Base-by-base conservation (phyloP, 2,329 filamentous ascomycete genomes). In the Xylariaceae sp. region DNA sequence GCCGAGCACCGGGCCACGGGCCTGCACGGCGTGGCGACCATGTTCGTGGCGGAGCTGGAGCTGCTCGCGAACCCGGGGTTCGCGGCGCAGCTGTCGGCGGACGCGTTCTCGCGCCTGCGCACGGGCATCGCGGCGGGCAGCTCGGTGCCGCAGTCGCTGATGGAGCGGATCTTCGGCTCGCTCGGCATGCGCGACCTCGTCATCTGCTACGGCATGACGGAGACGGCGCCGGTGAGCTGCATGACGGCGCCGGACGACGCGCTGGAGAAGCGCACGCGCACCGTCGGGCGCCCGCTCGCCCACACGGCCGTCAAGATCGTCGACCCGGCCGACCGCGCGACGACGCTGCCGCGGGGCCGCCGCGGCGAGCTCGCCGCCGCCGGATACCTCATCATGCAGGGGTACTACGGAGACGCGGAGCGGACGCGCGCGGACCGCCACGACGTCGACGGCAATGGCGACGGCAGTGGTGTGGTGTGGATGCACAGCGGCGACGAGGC, bases 181-280 rank as follows among this genome's bases (percentile, higher is more conserved):
- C 79, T 98, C 7, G 95, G 95, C 47, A 77, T 98, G 18, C 84
- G 81, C 0, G 89, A 96, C 53, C 76, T 98, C 20, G 93, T 93
- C 0, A 97, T 96, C 61, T 96, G 93, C 78, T 98, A 97, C 73
- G 93, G 93, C 59, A 96, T 96, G 92, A 97, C 93, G 1, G 93
- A 97, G 75, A 97, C 93, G 1, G 83, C 81, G 47, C 89, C 89
- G 41, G 89, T 91, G 67, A 80, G 84, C 78, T 85, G 84, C 61
- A 96, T 96, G 92, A 96, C 93, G 0, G 79, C 85, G 0, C 93
- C 90, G 0, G 75, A 83, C 18, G 92, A 96, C 69, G 86, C 90
- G 0, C 77, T 91, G 2, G 81, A 82, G 40, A 89, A 89, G 73
- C 81, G 92, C 41, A 89, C 91, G 49, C 81, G 84, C 40, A 89